Conservation (phyloP, 148 eudicot species). For the Mesembryanthemum crystallinum region DNA sequence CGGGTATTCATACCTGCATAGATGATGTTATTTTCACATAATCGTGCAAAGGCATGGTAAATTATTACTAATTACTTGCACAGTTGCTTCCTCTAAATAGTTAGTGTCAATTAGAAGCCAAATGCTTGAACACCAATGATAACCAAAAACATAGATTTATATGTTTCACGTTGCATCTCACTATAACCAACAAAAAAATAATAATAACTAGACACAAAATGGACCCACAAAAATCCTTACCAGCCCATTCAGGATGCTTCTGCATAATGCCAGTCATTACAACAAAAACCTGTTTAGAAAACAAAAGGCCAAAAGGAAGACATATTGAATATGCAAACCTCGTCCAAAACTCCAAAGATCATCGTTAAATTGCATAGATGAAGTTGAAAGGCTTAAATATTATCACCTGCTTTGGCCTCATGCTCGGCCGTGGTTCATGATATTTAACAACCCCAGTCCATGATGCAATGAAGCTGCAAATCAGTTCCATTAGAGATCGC, state of each 20-base stretch:
- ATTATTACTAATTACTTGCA: no score
- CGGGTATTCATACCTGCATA: no score
- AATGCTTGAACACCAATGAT: no score
- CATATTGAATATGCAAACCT: slow-evolving; percentile 7
- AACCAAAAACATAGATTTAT: no score
- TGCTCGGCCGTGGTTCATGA: slow-evolving; percentile 96
- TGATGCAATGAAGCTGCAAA: slow-evolving; percentile 97
- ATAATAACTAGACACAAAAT: no score
- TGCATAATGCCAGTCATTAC: slow-evolving; percentile 99
- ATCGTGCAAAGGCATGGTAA: no score
- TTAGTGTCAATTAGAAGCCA: no score
- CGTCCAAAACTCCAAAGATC: background rate
- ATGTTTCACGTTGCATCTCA: no score
- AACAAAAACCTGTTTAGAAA: slow-evolving; percentile 74
- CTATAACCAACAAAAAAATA: no score
- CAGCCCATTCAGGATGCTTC: slow-evolving; percentile 99
- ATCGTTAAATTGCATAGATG: background rate
- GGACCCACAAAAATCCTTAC: slow-evolving; percentile 67
- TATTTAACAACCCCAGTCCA: slow-evolving; percentile 99
- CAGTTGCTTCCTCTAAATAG: no score
- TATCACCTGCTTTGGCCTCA: slow-evolving; percentile 83
- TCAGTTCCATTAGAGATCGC: slow-evolving; percentile 91
- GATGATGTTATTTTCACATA: no score
- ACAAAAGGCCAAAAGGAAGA: background rate
- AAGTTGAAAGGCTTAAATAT: background rate